Evolutionary conservation across 2,329 filamentous ascomycete species (phyloP).

Genomic region (Pseudocercospora macadamiae): DNA sequence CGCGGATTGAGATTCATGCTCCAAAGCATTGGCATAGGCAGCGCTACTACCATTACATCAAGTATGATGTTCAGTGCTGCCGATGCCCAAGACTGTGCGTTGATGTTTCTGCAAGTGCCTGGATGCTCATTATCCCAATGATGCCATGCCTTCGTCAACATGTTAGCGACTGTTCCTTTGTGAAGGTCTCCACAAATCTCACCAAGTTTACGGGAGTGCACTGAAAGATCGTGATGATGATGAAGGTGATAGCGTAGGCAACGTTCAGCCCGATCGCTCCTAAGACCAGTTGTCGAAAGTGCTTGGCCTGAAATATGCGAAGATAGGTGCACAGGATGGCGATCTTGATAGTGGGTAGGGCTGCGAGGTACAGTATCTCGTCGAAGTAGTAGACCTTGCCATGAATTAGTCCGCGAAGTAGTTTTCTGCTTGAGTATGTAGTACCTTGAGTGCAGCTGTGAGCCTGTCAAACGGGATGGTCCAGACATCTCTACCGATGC

Average conservation of each 20-base stretch:
- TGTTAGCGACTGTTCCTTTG: not conserved
- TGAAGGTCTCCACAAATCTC: not conserved
- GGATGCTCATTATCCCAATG: slow-evolving; percentile 21
- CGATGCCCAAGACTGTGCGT: slow-evolving; percentile 24
- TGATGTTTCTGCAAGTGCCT: slow-evolving; percentile 24
- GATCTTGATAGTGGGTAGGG: slow-evolving; percentile 23
- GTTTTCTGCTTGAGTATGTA: not conserved
- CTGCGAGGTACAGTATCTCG: slow-evolving; percentile 20
- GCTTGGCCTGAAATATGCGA: slow-evolving; percentile 20
- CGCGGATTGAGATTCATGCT: slow-evolving; percentile 22
- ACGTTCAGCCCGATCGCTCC: slow-evolving; percentile 21
- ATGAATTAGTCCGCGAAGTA: not conserved
- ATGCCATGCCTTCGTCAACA: slow-evolving; percentile 15
- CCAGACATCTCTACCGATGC: slow-evolving; percentile 23
- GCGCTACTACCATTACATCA: slow-evolving; percentile 18
- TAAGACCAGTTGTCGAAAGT: slow-evolving; percentile 19
- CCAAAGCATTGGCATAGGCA: slow-evolving; percentile 28
- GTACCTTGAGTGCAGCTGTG: slow-evolving; percentile 15
- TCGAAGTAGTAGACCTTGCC: slow-evolving; percentile 22
- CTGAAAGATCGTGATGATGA: slow-evolving; percentile 24
- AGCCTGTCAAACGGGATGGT: slow-evolving; percentile 24
- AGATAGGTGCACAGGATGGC: slow-evolving; percentile 25
- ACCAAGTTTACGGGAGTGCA: slow-evolving; percentile 19
- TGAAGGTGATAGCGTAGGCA: slow-evolving; percentile 21
- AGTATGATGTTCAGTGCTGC: slow-evolving; percentile 24